Conservation (phyloP, 495 filamentous ascomycete genomes). For the Melanomma pulvis-pyrius region DNA sequence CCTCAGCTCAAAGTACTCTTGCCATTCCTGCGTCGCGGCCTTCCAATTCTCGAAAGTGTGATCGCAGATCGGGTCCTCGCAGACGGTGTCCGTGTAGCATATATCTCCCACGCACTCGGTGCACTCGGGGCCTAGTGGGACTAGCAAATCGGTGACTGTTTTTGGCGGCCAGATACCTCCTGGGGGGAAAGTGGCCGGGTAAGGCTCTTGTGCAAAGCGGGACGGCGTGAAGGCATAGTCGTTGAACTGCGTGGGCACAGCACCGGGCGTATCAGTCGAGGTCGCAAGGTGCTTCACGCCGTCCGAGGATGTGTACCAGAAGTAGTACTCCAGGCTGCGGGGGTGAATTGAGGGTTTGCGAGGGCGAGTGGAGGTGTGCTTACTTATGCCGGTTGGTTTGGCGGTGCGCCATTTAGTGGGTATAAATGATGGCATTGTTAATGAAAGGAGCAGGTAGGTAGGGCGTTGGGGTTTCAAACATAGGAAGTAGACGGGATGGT, state of each 20-base stretch:
- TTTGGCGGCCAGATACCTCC: conserved; percentile 14
- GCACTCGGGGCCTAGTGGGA: neutral
- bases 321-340: conserved; percentile 1
- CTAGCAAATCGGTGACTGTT: neutral
- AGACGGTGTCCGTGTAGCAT: conserved; percentile 10
- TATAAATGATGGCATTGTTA: neutral
- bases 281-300: conserved; percentile 5
- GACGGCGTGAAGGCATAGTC: conserved; percentile 16
- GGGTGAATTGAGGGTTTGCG: neutral
- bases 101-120: conserved; percentile 10
- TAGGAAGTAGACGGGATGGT: too few species aligned
- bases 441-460: neutral
- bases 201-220: neutral
- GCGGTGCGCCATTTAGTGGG: neutral
- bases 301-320: conserved; percentile 18
- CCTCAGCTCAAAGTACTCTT: conserved; percentile 12
- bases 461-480: too few species aligned
- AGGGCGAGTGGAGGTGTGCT: neutral
- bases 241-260: conserved; percentile 8
- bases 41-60: conserved; percentile 8
- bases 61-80: neutral
- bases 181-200: conserved; percentile 8
- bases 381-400: neutral
- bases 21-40: neutral
- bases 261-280: neutral